These are phyloP conservation scores for Trapa bicornis DNA, from an alignment of 345 rosid genomes.

Conservation along the genomic window DNA sequence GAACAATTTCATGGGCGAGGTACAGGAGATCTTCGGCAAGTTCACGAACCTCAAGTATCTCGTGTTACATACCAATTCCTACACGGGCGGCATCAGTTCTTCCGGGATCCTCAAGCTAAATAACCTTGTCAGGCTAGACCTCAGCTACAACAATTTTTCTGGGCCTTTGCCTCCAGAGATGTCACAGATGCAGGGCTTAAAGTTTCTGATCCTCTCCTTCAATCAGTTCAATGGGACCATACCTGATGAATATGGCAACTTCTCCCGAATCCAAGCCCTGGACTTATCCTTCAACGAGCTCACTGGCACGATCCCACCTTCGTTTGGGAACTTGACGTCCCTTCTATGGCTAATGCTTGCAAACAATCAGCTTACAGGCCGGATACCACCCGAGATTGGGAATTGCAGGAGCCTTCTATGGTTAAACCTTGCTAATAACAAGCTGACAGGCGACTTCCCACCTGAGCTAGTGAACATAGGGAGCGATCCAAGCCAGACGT, in stretches of 20 bases:
- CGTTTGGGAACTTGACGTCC: conserved; percentile 54
- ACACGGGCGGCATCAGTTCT: conserved; percentile 44
- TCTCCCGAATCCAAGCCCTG: conserved; percentile 51
- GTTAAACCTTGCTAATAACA: conserved; percentile 76
- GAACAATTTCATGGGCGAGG: conserved; percentile 49
- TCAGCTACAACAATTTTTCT: conserved; percentile 60
- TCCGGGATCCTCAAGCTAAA: conserved; percentile 57
- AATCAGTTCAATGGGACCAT: conserved; percentile 56
- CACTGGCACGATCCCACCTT: conserved; percentile 49
- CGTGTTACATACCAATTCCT: conserved; percentile 44
- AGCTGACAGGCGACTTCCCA: conserved; percentile 52
- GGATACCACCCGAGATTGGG: conserved; percentile 63
- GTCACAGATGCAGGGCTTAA: conserved; percentile 41
- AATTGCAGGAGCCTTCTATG: conserved; percentile 72
- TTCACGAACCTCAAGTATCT: conserved; percentile 53
- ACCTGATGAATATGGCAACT: conserved; percentile 58
- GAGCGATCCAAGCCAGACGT: conserved; percentile 37
- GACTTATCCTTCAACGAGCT: conserved; percentile 78
- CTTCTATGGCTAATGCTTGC: conserved; percentile 97
- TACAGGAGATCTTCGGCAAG: conserved; percentile 61
- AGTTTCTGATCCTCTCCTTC: conserved; percentile 48
- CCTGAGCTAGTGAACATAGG: conserved; percentile 53
- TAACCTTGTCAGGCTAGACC: conserved; percentile 47
- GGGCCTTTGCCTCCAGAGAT: conserved; percentile 58
- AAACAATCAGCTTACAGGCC: conserved; percentile 49